Evolutionary conservation across 495 filamentous ascomycete genomes (phyloP), one percentile per base, ranked within the genome.

Genomic region (Aspergillus coremiiformis): DNA sequence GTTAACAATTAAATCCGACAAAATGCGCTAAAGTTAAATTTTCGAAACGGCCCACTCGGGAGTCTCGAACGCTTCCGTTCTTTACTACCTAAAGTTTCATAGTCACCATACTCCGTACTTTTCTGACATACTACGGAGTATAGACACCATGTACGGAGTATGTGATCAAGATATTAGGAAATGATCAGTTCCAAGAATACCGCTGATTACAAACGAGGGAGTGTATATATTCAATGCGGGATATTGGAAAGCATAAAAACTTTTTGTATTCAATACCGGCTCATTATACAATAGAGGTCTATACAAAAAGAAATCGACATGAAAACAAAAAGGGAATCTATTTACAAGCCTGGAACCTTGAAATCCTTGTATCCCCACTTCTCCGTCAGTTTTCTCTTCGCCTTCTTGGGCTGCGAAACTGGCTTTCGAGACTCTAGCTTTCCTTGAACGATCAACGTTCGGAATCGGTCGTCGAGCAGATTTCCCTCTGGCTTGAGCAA

Each of bases 291-390:
- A 27, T 33, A 24, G 35, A 17, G 17, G 5, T 49, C 47, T 49
- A 49, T 39, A 47, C 15, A 12, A 17, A 39, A 43, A 54, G 45
- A 57, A 26, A 49, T 54, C 21, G 24, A 56, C 51, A 64, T 55
- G 29, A 51, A 62, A 47, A 55, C 33, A 47, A 43, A 51, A 57
- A 54, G 39, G 21, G 53, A 54, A 60, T 49, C 4, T 50, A 50
- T 58, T 51, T 65, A 67, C 39, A 66, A 29, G 2, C 72, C 72
- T 53, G 72, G 72, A 7, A 83, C 67, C 66, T 80, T 80, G 73
- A 95, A 97, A 67, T 98, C 93, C 74, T 97, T 97, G 65, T 92
- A 87, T 47, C 84, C 77, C 93, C 93, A 98, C 71, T 96, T 97
- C 80, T 96, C 94, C 14, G 89, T 96, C 21, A 83, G 63, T 65